Evolutionary conservation across 352 stramenopile genomes (phyloP).

Genomic region (Phytopythium kandeliae): DNA sequence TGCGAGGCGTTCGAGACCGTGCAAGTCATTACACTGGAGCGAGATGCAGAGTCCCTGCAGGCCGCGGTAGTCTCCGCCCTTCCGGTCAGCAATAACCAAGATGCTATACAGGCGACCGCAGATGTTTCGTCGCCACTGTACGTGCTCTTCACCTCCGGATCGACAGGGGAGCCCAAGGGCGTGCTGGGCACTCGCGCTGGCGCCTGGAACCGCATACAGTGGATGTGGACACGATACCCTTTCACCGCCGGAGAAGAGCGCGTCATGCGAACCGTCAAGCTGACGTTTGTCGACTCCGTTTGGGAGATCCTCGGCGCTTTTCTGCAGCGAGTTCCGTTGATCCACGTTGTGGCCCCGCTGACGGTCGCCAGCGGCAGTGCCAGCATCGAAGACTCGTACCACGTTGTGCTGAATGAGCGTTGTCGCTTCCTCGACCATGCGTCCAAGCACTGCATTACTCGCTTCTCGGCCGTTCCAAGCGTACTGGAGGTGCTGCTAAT

Average conservation of each 20-base stretch:
- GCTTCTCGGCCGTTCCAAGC: conserved; percentile 46
- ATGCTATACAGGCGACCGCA: neutral
- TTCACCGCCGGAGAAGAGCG: conserved; percentile 23
- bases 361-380: neutral
- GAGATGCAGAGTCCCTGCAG: neutral
- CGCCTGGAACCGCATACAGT: conserved; percentile 33
- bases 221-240: conserved; percentile 38
- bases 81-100: neutral
- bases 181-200: conserved; percentile 41
- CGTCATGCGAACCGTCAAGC: conserved; percentile 37
- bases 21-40: conserved; percentile 11
- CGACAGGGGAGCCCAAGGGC: conserved; percentile 33
- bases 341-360: conserved; percentile 25
- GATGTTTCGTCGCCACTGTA: conserved; percentile 26
- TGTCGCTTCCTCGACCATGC: conserved; percentile 20
- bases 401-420: conserved; percentile 33
- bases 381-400: neutral
- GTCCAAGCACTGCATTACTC: conserved; percentile 16
- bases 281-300: conserved; percentile 47
- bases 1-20: conserved; percentile 13
- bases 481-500: conserved; percentile 40
- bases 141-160: conserved; percentile 56
- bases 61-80: neutral
- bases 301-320: conserved; percentile 51
- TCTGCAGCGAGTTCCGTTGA: conserved; percentile 26